Percentiles rank a stretch among this genome's conserved stretches.
Conservation (phyloP, 305 asterid species). For the Andrographis paniculata region DNA sequence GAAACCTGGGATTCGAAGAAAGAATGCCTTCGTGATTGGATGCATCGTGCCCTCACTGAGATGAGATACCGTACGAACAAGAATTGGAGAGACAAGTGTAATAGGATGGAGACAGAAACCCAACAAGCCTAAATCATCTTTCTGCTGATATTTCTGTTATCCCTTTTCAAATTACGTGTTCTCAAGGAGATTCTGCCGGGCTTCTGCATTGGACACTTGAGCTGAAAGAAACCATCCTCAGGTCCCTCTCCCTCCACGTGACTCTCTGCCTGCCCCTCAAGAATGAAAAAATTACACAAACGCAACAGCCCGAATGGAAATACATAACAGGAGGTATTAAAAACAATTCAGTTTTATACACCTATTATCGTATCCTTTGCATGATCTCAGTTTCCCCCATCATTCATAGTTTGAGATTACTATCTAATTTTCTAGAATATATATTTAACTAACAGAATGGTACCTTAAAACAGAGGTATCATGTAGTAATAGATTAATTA, state of each 20-base stretch:
- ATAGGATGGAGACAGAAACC: slow-evolving; percentile 7
- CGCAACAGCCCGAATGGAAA: background rate
- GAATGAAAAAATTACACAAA: background rate
- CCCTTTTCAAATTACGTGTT: slow-evolving; percentile 20
- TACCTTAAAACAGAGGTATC: background rate
- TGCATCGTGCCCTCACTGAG: background rate
- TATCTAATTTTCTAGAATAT: background rate
- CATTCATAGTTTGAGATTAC: background rate
- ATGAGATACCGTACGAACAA: background rate
- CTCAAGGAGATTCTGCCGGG: background rate
- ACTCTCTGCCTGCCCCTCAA: background rate
- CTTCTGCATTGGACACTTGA: background rate
- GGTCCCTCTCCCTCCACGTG: slow-evolving; percentile 17
- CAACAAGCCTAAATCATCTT: slow-evolving; percentile 12
- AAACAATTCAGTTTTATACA: no score
- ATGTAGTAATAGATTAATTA: background rate
- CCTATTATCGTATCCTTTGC: background rate
- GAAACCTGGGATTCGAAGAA: background rate
- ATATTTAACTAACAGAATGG: background rate
- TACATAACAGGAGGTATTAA: no score
- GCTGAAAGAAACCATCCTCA: slow-evolving; percentile 7
- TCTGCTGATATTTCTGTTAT: slow-evolving; percentile 17
- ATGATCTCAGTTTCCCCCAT: background rate
- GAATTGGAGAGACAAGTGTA: slow-evolving; percentile 6
- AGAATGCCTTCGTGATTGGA: background rate